Base-by-base conservation (phyloP, 2,329 filamentous ascomycete species). In the Nemania diffusa region DNA sequence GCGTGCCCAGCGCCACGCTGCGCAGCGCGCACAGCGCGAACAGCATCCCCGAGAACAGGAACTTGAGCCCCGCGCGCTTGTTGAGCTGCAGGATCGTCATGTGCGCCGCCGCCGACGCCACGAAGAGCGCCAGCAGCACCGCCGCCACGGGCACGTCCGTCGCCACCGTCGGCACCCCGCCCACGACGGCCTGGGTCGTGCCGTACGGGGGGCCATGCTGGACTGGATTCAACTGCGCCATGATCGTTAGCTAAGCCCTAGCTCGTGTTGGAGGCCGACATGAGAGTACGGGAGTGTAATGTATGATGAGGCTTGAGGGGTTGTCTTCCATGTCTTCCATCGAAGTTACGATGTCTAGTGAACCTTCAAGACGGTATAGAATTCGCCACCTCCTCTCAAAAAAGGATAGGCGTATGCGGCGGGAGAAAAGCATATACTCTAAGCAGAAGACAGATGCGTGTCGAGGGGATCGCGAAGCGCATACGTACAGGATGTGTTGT, bases 1-100 rank as follows among this genome's bases (percentile, higher is more conserved):
- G 84, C 72, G 87, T 78, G 37, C 79, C 74, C 55, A 88, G 81
- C 20, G 87, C 85, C 46, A 78, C 76, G 69, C 83, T 84, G 55
- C 87, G 84, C 26, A 84, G 83, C 77, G 87, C 82, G 76, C 83
- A 87, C 78, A 90, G 88, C 70, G 82, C 87, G 75, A 90, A 89
- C 26, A 87, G 75, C 50, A 89, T 78, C 53, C 76, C 84, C 0
- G 86, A 89, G 69, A 90, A 83, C 65, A 88, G 67, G 75, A 91
- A 91, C 72, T 88, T 89, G 76, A 87, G 84, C 51, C 82, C 82
- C 46, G 79, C 79, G 17, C 78, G 79, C 26, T 74, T 78, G 80
- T 88, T 91, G 65, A 81, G 72, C 67, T 83, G 81, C 1, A 76
- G 68, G 63, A 76, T 64, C 9, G 67, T 62, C 62, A 73, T 64